Evolutionary conservation across 2,329 filamentous ascomycete species (phyloP).

Genomic region (Colletotrichum kahawae): DNA sequence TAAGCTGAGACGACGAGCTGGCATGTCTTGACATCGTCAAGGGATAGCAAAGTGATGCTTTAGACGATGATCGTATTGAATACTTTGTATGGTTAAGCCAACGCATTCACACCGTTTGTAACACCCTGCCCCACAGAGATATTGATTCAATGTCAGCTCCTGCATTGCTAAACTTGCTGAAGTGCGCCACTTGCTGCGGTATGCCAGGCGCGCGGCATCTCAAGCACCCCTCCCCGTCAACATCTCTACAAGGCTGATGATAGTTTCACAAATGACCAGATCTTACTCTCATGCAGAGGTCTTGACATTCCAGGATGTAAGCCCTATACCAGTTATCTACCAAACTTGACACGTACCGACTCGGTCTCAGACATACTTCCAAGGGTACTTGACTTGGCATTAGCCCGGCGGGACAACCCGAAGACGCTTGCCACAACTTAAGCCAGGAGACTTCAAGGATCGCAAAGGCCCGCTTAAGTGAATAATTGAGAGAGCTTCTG

Average conservation of each 20-base stretch:
- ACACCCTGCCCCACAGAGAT: not conserved
- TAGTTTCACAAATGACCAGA: not conserved
- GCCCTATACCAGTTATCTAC: not conserved
- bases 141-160: not conserved
- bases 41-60: rapidly evolving
- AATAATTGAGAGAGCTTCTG: not conserved
- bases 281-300: rapidly evolving
- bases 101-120: not conserved
- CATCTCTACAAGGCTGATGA: not conserved
- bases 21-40: not conserved
- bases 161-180: rapidly evolving
- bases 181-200: not conserved
- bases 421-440: not conserved
- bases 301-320: not conserved
- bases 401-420: not conserved
- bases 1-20: not conserved
- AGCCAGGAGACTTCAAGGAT: not conserved
- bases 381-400: not conserved
- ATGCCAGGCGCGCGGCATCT: rapidly evolving
- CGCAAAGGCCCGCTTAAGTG: not conserved
- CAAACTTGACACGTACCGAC: not conserved
- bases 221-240: rapidly evolving
- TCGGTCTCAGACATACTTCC: not conserved
- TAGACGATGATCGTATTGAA: rapidly evolving
- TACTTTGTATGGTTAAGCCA: rapidly evolving